Evolutionary conservation across 345 rosid genomes (phyloP).

Genomic region (Gossypium bickii): DNA sequence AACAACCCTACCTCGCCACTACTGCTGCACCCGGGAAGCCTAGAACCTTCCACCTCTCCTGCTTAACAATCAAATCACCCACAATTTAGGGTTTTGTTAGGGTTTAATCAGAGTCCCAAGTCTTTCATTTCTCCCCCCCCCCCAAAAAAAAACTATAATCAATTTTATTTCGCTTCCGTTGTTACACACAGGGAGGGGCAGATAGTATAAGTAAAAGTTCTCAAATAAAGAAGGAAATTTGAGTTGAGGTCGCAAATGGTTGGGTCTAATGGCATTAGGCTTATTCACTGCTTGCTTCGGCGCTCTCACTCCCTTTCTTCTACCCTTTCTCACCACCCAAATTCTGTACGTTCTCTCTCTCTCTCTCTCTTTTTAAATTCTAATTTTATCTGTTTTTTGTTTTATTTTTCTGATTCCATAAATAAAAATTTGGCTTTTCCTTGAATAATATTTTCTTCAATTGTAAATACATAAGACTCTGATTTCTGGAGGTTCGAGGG

Average conservation of each 20-base stretch:
- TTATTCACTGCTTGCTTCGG: slow-evolving; percentile 46
- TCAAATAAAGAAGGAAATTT: no score
- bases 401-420: background rate
- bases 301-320: slow-evolving; percentile 36
- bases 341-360: background rate
- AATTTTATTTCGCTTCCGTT: background rate
- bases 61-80: background rate
- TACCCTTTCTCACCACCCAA: slow-evolving; percentile 19
- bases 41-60: background rate
- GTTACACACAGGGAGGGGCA: background rate
- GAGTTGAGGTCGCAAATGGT: slow-evolving; percentile 38
- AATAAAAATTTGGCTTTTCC: background rate
- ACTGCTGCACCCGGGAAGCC: background rate
- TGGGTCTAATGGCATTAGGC: slow-evolving; percentile 56
- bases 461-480: slow-evolving; percentile 16
- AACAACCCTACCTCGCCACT: no score
- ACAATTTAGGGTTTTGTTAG: background rate
- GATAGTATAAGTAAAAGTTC: background rate
- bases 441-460: background rate
- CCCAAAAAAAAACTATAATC: background rate
- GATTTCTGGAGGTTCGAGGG: slow-evolving; percentile 39
- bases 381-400: background rate
- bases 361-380: background rate
- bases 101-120: background rate
- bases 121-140: background rate